These are phyloP conservation scores for Penicillium hordei DNA, from an alignment of 2,329 filamentous ascomycete species.

Conservation along the genomic window DNA sequence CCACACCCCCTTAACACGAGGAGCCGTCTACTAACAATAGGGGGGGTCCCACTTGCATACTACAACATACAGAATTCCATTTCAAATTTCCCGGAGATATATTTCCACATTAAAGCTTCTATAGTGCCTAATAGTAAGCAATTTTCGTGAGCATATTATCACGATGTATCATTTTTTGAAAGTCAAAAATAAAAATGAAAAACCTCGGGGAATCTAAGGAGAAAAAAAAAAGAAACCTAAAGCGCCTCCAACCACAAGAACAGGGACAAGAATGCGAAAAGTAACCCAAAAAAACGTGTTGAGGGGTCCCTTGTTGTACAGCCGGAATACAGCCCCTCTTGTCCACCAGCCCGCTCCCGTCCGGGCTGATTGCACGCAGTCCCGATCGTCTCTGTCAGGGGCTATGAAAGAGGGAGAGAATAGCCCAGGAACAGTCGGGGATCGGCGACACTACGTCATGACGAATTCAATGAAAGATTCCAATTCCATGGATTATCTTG, in stretches of 20 bases:
- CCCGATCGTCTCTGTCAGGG: slow-evolving; percentile 23
- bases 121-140: background rate
- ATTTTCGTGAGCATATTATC: background rate
- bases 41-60: slow-evolving; percentile 4
- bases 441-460: slow-evolving; percentile 7
- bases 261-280: slow-evolving; percentile 3
- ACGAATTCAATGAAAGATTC: background rate
- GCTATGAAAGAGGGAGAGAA: slow-evolving; percentile 1
- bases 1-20: slow-evolving; percentile 13
- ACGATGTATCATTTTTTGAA: background rate
- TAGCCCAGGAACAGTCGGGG: background rate
- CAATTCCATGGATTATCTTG: background rate
- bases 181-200: background rate
- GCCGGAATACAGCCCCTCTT: background rate
- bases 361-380: slow-evolving; percentile 3
- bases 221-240: background rate
- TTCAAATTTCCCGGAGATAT: background rate
- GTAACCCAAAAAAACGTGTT: background rate
- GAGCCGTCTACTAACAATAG: slow-evolving; percentile 2
- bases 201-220: background rate
- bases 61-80: background rate
- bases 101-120: background rate
- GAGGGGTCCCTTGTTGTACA: background rate
- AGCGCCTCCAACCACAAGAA: background rate
- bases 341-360: background rate